Evolutionary conservation across 2,329 filamentous ascomycete genomes (phyloP).

Genomic region (Scedosporium aurantiacum): DNA sequence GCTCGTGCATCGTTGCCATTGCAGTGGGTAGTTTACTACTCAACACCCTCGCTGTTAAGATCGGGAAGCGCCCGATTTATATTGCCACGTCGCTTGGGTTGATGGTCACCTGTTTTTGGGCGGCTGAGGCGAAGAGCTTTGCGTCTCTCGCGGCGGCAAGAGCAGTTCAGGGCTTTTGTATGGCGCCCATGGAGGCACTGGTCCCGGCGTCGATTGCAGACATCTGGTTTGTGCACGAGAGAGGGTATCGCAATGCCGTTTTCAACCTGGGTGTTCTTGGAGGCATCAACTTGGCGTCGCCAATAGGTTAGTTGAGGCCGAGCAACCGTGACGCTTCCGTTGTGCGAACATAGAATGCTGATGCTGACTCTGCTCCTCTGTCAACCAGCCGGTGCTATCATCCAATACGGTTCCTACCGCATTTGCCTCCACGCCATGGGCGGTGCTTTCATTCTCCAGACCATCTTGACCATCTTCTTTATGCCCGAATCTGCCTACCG

Average conservation of each 20-base stretch:
- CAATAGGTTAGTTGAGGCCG: slow-evolving; percentile 20
- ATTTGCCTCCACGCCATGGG: slow-evolving; percentile 26
- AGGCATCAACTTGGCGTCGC: slow-evolving; percentile 28
- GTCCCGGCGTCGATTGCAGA: slow-evolving; percentile 28
- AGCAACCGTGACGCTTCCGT: neutral
- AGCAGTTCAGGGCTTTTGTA: slow-evolving; percentile 23
- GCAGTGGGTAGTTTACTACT: slow-evolving; percentile 23
- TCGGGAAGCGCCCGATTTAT: slow-evolving; percentile 25
- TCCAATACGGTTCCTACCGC: slow-evolving; percentile 23
- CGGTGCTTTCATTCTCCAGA: slow-evolving; percentile 24
- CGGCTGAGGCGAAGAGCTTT: slow-evolving; percentile 19
- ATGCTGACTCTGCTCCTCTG: neutral
- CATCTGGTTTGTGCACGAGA: slow-evolving; percentile 31
- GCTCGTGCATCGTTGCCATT: slow-evolving; percentile 22
- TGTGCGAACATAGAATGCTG: neutral
- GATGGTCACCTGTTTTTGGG: slow-evolving; percentile 24
- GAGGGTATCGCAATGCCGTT: slow-evolving; percentile 26
- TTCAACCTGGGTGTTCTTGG: slow-evolving; percentile 30
- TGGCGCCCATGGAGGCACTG: slow-evolving; percentile 27
- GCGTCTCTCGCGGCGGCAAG: slow-evolving; percentile 20
- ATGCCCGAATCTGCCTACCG: slow-evolving; percentile 29
- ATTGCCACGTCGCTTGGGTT: slow-evolving; percentile 21
- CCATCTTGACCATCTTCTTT: slow-evolving; percentile 27
- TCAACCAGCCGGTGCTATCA: slow-evolving; percentile 23
- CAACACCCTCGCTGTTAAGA: slow-evolving; percentile 24